These are phyloP conservation scores for Podila epigama DNA, from an alignment of 192 early-diverging fungal species.

Conservation along the genomic window DNA sequence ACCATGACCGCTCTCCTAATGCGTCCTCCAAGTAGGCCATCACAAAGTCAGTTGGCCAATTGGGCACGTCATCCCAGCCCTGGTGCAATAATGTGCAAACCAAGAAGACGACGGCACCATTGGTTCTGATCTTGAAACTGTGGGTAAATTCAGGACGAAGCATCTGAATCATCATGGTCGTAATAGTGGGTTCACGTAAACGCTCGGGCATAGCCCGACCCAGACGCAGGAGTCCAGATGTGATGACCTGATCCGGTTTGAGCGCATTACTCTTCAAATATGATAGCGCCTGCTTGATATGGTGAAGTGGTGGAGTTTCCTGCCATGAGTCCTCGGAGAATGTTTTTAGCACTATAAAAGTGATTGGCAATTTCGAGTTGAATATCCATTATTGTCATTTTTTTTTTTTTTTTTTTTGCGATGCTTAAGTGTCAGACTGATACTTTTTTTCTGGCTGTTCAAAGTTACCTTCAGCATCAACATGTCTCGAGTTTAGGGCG, in stretches of 20 bases:
- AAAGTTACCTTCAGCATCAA: conserved; percentile 40
- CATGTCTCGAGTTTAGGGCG: conserved; percentile 27
- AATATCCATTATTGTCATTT: neutral
- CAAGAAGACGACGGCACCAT: conserved; percentile 30
- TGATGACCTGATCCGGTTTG: conserved; percentile 40
- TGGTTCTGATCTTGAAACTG: conserved; percentile 44
- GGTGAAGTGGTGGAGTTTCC: conserved; percentile 34
- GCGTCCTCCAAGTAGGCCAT: conserved; percentile 48
- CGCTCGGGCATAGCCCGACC: conserved; percentile 26
- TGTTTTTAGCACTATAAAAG: conserved; percentile 18
- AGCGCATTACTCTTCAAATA: conserved; percentile 39
- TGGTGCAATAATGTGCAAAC: conserved; percentile 35
- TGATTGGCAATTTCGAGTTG: neutral
- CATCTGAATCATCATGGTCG: conserved; percentile 37
- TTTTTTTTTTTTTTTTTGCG: neutral
- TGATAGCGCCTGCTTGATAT: conserved; percentile 21
- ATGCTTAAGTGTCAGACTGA: too few relatives aligned
- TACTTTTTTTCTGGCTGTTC: too few relatives aligned
- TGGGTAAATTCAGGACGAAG: conserved; percentile 45
- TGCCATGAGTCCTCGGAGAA: conserved; percentile 28
- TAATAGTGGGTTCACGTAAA: conserved; percentile 17
- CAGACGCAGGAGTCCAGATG: conserved; percentile 34
- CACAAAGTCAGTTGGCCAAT: conserved; percentile 48
- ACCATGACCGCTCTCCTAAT: conserved; percentile 39
- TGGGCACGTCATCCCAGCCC: conserved; percentile 33